Base-by-base conservation (phyloP, 495 filamentous ascomycete genomes). In the Penicillium parvum region DNA sequence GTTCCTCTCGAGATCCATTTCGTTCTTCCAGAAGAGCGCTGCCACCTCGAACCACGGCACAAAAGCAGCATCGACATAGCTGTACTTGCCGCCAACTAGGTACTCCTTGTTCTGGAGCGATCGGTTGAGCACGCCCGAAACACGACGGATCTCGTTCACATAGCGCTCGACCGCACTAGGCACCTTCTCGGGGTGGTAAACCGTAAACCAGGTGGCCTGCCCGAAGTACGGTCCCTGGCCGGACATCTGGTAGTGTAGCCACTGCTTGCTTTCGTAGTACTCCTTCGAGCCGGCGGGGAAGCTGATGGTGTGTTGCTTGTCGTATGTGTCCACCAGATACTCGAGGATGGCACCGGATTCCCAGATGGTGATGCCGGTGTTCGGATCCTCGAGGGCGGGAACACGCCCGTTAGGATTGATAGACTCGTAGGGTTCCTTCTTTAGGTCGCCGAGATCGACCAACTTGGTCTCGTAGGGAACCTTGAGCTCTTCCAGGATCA, bases 391-490 rank as follows among this genome's bases (percentile, higher is more conserved):
- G 44, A 85, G 74, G 15, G 65, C 54, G 18, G 68, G 67, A 7
- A 63, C 39, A 8, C 84, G 79, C 12, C 82, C 83, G 56, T 87
- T 86, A 35, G 81, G 83, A 52, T 84, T 86, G 58, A 82, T 47
- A 12, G 60, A 53, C 1, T 60, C 43, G 52, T 71, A 86, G 0
- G 51, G 51, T 8, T 57, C 47, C n/a, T 63, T 49, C 60, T 86
- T 87, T 37, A 80, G 50, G 0, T 79, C 73, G 7, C 46, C 12
- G 29, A 75, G 63, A n/a, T 60, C 40, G 38, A 77, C 21, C 0
- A 40, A n/a, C 5, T 65, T 53, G 25, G 57, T 38, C 29, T 75
- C 65, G 50, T 77, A 75, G 1, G 74, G 69, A 4, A 86, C 33
- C 3, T 47, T 43, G 18, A 88, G 79, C 50, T 81, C 79, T 28